These are phyloP conservation scores for Pseudoturritis turrita DNA, from an alignment of 345 rosid genomes.

Conservation along the genomic window DNA sequence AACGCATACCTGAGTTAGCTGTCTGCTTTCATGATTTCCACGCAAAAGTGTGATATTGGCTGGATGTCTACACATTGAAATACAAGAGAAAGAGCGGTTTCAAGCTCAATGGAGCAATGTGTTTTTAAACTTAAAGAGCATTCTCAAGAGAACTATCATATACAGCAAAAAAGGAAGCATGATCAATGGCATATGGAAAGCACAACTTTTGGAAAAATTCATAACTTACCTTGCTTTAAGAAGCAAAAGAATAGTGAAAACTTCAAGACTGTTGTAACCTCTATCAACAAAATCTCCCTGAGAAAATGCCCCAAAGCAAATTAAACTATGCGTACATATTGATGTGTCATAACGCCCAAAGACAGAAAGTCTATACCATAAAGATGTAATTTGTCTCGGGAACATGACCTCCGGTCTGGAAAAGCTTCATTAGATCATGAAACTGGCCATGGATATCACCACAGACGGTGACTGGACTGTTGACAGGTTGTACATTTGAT, in stretches of 20 bases:
- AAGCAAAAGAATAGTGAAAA: constrained; percentile 89
- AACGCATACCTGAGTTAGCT: constrained; percentile 84
- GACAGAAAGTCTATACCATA: constrained; percentile 47
- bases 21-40: constrained; percentile 99
- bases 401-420: constrained; percentile 96
- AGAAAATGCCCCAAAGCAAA: constrained; percentile 15
- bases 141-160: background rate
- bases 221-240: constrained; percentile 78
- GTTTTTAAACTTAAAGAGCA: background rate
- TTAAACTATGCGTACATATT: background rate
- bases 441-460: constrained; percentile 99
- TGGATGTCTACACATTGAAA: constrained; percentile 61
- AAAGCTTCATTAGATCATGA: constrained; percentile 99
- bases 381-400: constrained; percentile 98
- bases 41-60: constrained; percentile 98
- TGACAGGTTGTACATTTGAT: constrained; percentile 98
- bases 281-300: constrained; percentile 97
- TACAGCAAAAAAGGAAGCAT: background rate
- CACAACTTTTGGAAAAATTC: background rate
- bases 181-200: background rate
- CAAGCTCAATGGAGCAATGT: constrained; percentile 1
- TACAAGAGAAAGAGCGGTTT: background rate
- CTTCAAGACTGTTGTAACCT: constrained; percentile 97
- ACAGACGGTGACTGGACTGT: constrained; percentile 98
- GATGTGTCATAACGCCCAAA: background rate